Conservation (phyloP, 179 eudicot species). For the Camellia oleifera region DNA sequence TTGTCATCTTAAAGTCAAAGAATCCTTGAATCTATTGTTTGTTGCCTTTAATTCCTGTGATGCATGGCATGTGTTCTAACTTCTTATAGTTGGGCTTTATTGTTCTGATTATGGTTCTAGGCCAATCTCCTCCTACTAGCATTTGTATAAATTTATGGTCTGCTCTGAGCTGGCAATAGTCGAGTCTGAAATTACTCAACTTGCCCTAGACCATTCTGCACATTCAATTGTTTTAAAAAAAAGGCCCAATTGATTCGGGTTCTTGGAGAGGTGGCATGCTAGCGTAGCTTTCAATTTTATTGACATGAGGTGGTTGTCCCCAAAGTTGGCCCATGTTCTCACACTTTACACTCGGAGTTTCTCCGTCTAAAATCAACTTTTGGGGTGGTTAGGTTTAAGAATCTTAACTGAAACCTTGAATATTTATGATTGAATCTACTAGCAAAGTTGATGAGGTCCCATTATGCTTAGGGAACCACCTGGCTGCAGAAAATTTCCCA, state of each 20-base stretch:
- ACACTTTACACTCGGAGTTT: not conserved
- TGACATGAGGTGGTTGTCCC: not conserved
- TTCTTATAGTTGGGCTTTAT: not conserved
- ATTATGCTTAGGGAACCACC: not conserved
- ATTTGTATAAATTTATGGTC: not conserved
- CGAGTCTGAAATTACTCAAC: not conserved
- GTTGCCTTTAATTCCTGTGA: not conserved
- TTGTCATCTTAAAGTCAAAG: not conserved
- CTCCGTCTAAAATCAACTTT: not conserved
- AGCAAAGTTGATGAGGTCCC: not conserved
- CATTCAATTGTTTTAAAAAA: not conserved
- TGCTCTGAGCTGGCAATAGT: constrained; percentile 1
- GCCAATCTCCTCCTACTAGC: not conserved
- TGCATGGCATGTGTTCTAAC: not conserved
- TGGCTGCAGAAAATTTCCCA: not conserved
- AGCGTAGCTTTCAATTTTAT: not conserved
- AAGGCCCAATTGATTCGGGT: not conserved
- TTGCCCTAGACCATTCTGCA: not conserved
- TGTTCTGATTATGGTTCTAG: not conserved
- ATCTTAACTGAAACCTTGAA: not conserved
- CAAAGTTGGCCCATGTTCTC: not conserved
- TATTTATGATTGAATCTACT: not conserved
- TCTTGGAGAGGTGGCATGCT: constrained; percentile 5
- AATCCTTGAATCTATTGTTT: not conserved
- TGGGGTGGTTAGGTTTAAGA: not conserved